Evolutionary conservation across 1,284 basidiomycete species (phyloP).

Genomic region (Heliocybe sulcata): DNA sequence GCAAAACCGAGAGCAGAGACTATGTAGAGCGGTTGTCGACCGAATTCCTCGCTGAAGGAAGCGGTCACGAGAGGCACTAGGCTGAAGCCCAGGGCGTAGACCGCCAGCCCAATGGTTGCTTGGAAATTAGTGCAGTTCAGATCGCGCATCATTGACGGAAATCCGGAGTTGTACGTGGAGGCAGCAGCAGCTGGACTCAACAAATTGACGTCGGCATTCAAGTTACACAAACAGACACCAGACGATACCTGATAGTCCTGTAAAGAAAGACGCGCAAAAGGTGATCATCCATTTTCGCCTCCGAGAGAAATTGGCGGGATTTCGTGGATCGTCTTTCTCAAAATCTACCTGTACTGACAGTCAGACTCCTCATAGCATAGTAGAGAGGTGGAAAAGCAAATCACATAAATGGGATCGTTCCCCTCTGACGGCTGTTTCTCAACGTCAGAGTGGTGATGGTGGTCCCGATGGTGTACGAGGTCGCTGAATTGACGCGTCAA

Average conservation of each 20-base stretch:
- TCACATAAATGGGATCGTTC: background rate
- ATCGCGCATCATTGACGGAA: constrained; percentile 57
- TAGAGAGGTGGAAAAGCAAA: background rate
- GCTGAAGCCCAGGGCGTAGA: constrained; percentile 65
- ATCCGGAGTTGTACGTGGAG: constrained; percentile 52
- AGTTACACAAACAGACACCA: background rate
- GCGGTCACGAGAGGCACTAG: constrained; percentile 65
- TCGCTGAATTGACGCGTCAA: constrained; percentile 18
- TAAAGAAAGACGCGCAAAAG: constrained; percentile 47
- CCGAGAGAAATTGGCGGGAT: constrained; percentile 42
- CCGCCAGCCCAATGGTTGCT: constrained; percentile 51
- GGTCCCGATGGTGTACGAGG: constrained; percentile 17
- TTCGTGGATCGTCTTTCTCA: constrained; percentile 34
- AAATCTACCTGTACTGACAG: constrained; percentile 42
- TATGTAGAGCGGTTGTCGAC: constrained; percentile 63
- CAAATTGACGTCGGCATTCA: constrained; percentile 5
- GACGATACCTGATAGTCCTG: constrained; percentile 41
- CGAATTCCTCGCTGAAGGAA: constrained; percentile 75
- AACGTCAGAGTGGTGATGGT: constrained; percentile 9
- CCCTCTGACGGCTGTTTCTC: constrained; percentile 1
- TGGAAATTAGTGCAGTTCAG: constrained; percentile 51
- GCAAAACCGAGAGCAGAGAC: constrained; percentile 47
- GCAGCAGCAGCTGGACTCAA: constrained; percentile 37
- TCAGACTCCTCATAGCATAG: constrained; percentile 5
- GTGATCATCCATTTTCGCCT: constrained; percentile 46